These are phyloP conservation scores for Clitopilus hobsonii DNA, from an alignment of 768 basidiomycete genomes.

Conservation along the genomic window DNA sequence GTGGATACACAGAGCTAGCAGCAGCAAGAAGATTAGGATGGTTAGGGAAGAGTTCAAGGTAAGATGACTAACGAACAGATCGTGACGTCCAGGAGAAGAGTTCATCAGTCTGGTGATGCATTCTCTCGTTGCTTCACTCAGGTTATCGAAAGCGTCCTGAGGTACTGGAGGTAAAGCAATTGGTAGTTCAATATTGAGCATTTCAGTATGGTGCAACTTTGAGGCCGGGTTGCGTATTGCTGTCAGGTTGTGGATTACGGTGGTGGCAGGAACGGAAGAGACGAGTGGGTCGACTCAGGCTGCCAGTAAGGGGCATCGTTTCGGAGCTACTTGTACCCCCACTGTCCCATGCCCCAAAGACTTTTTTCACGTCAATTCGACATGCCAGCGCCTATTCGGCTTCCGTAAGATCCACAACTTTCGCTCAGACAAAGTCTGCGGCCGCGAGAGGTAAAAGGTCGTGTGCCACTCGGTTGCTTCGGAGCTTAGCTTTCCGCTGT, in stretches of 20 bases:
- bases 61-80: slow-evolving; percentile 47
- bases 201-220: background rate
- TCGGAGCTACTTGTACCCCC: background rate
- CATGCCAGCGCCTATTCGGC: no score
- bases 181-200: background rate
- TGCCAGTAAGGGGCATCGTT: no score
- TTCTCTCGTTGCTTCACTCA: slow-evolving; percentile 21
- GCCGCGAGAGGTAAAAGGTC: no score
- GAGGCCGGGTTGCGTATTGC: background rate
- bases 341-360: background rate
- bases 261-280: background rate
- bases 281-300: no score
- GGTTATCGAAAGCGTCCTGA: slow-evolving; percentile 13
- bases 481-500: no score
- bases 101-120: slow-evolving; percentile 37
- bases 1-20: slow-evolving; percentile 25
- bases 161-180: slow-evolving; percentile 12
- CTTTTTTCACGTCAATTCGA: no score
- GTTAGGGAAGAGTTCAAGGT: slow-evolving; percentile 5
- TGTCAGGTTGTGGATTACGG: no score
- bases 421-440: no score
- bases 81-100: slow-evolving; percentile 27
- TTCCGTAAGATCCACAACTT: no score
- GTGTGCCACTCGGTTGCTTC: no score
- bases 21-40: slow-evolving; percentile 10